phyloP scores from a whole-genome alignment of 75 land plant genomes.

The Sequoiadendron giganteum region DNA sequence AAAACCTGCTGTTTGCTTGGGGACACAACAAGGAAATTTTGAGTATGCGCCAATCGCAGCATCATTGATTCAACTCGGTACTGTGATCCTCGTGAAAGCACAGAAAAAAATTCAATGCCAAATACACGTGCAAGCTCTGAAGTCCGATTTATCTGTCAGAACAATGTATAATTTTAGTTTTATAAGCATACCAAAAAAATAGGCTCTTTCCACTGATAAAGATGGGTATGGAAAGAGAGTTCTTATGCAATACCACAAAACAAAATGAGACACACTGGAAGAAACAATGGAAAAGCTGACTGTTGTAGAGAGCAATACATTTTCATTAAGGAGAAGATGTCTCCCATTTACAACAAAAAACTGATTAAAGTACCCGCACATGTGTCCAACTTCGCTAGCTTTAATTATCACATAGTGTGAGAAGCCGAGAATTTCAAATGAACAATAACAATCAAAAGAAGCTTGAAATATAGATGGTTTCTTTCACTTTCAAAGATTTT shows the following conservation, averaged over 20 bases:
- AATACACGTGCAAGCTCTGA: constrained; percentile 98
- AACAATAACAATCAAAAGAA: background rate
- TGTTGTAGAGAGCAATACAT: background rate
- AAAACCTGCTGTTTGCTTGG: constrained; percentile 84
- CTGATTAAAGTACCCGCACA: background rate
- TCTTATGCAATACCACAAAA: background rate
- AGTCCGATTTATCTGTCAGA: constrained; percentile 80
- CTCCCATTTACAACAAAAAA: background rate
- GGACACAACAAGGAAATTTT: constrained; percentile 87
- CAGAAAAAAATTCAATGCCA: constrained; percentile 97
- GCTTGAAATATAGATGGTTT: background rate
- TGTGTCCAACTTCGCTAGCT: background rate
- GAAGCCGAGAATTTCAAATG: background rate
- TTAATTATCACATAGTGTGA: background rate
- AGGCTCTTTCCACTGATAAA: background rate
- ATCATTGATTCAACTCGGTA: constrained; percentile 99
- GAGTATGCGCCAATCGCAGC: constrained; percentile 87
- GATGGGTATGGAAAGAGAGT: background rate
- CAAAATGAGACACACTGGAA: background rate
- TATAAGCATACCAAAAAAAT: background rate
- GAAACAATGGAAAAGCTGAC: background rate
- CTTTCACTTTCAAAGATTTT: background rate
- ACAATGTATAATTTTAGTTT: background rate
- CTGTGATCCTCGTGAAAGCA: constrained; percentile 96
- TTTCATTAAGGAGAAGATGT: background rate